phyloP scores from a whole-genome alignment of 2,329 filamentous ascomycete genomes.

The Magnaporthales sp. region DNA sequence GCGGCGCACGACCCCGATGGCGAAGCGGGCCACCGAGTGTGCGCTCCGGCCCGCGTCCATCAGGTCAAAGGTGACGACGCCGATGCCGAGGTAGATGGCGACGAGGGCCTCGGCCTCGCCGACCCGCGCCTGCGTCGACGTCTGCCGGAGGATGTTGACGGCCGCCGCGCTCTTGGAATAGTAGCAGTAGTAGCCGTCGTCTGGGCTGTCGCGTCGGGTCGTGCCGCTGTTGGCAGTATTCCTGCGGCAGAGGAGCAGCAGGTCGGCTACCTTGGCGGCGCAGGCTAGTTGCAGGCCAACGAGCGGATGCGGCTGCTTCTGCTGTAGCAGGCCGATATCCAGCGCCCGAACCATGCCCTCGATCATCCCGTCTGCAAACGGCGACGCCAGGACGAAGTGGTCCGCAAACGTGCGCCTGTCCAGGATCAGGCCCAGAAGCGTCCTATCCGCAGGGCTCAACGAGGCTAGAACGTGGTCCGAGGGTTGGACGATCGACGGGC shows the following conservation, averaged over 20 bases:
- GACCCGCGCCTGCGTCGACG: neutral
- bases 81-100: neutral
- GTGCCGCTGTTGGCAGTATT: neutral
- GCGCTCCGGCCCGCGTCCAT: neutral
- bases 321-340: neutral
- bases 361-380: neutral
- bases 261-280: neutral
- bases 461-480: neutral
- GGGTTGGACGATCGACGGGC: neutral
- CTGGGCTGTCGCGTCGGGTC: too few relatives aligned
- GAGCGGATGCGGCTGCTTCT: neutral
- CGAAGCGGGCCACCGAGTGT: neutral
- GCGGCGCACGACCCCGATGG: neutral
- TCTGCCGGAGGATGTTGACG: neutral
- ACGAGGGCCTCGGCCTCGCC: neutral
- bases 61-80: neutral
- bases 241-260: neutral
- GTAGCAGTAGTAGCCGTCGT: neutral
- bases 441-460: neutral
- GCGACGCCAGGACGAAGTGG: neutral
- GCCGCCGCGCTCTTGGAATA: neutral
- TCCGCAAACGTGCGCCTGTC: neutral
- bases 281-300: neutral
- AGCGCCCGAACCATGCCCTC: neutral
- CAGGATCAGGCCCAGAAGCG: neutral